A percentile compares a stretch with the other conserved stretches of the same genome.
phyloP scores from a whole-genome alignment of 768 basidiomycete genomes.

The Phallus indusiatus region DNA sequence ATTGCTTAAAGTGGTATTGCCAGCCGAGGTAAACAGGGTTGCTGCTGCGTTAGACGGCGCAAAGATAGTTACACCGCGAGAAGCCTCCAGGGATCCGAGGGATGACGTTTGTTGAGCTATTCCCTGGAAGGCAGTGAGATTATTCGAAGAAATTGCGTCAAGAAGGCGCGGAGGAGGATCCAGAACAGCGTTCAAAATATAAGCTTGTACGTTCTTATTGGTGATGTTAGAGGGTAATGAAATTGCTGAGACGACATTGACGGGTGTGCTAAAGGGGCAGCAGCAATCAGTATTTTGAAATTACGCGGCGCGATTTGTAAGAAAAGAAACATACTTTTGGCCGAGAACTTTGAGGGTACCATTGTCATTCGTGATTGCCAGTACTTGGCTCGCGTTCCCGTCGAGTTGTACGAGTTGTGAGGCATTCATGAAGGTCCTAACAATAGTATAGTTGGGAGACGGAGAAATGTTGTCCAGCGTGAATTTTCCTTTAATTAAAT shows the following conservation, averaged over 20 bases:
- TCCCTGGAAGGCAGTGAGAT: conserved; percentile 32
- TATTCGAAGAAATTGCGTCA: conserved; percentile 31
- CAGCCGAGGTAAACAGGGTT: conserved; percentile 13
- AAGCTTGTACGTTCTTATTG: conserved; percentile 34
- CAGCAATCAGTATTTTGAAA: neutral
- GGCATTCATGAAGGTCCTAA: conserved; percentile 51
- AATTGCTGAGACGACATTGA: conserved; percentile 23
- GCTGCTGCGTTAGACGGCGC: conserved; percentile 50
- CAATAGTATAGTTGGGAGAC: conserved; percentile 52
- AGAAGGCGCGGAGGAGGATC: conserved; percentile 40
- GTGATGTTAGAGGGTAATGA: conserved; percentile 24
- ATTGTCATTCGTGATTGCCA: conserved; percentile 35
- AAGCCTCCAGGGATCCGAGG: conserved; percentile 26
- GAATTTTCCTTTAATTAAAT: conserved; percentile 46
- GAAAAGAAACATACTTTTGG: conserved; percentile 30
- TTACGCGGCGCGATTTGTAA: neutral
- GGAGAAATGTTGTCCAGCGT: conserved; percentile 26
- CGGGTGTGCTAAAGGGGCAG: conserved; percentile 19
- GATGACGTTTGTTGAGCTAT: conserved; percentile 25
- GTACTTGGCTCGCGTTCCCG: conserved; percentile 47
- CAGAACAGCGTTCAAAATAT: conserved; percentile 43
- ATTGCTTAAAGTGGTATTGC: conserved; percentile 33
- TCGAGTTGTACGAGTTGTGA: conserved; percentile 42
- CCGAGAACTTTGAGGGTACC: conserved; percentile 39
- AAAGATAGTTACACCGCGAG: conserved; percentile 57